Evolutionary conservation across 108 stramenopile genomes (phyloP), one percentile per base, ranked within the genome.

Genomic region (Skeletonema grethae): DNA sequence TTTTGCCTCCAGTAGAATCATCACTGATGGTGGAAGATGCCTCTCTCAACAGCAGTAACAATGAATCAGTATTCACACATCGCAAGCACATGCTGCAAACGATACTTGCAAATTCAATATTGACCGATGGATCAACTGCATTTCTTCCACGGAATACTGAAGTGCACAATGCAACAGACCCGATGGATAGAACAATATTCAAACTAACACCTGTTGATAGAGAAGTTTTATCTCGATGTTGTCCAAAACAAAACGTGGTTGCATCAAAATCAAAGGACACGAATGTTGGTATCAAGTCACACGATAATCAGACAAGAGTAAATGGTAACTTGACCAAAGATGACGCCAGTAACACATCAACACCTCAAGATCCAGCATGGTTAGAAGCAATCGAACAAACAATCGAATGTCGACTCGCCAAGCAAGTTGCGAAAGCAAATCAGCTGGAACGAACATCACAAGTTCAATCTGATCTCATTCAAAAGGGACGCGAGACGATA

Each of bases 61-160:
- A 67, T 18, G 80, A 39, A 15, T 30, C 15, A n/a, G 22, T 25
- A 30, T 13, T 65, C 18, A 58, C 34, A 50, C 59, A 34, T 22
- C 29, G 62, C 10, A 62, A 57, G 13, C 57, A 71, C 28, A 12
- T 70, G 11, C 58, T 82, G 32, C 64, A 28, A 16, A 22, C 22
- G 4, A 67, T 82, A 20, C 53, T 82, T 28, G 29, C 12, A 64
- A 74, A 69, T 57, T 74, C 73, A 28, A 70, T 61, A 20, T 34
- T 81, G 38, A 75, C 70, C 9, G 80, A 81, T 56, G 80, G 80
- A 4, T n/a, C 53, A 34, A 68, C 65, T 28, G 59, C 70, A 9
- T 58, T 70, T 0, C 64, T 55, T 62, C 65, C 80, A n/a, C 22
- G 56, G 12, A 36, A 35, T 50, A 1, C 67, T 45, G n/a, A 16